Evolutionary conservation across 2,329 filamentous ascomycete genomes (phyloP).

Genomic region (Trichoderma atrobrunneum): DNA sequence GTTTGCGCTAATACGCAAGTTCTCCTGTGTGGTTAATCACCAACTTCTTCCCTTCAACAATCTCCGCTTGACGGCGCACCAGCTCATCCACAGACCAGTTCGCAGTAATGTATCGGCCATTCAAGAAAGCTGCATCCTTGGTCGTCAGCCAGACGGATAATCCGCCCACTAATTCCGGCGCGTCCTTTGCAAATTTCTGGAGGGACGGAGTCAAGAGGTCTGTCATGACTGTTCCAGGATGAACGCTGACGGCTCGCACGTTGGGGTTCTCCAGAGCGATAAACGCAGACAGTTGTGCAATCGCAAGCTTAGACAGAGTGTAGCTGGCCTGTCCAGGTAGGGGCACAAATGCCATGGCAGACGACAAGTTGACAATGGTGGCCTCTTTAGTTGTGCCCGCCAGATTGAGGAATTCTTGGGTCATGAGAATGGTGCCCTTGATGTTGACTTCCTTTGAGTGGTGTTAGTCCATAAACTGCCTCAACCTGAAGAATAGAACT

Average conservation of each 20-base stretch:
- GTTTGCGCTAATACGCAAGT: not conserved
- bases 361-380: constrained; percentile 4
- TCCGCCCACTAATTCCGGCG: not conserved
- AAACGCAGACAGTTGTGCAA: not conserved
- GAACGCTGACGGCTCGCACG: not conserved
- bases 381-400: not conserved
- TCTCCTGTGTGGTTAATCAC: not conserved
- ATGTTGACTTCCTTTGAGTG: not conserved
- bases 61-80: not conserved
- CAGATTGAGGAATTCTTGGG: not conserved
- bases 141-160: constrained; percentile 1
- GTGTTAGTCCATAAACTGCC: not conserved
- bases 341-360: not conserved
- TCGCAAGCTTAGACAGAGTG: not conserved
- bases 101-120: not conserved
- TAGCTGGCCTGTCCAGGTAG: not conserved
- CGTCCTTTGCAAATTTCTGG: not conserved
- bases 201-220: not conserved
- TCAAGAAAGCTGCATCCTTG: not conserved
- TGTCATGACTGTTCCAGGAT: constrained; percentile 8
- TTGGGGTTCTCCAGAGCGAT: constrained; percentile 2
- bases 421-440: constrained; percentile 1
- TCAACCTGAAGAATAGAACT: not conserved
- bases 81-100: constrained; percentile 18
- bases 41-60: not conserved